Conservation (phyloP, 768 basidiomycete genomes). For the Auricularia auricula-judae region DNA sequence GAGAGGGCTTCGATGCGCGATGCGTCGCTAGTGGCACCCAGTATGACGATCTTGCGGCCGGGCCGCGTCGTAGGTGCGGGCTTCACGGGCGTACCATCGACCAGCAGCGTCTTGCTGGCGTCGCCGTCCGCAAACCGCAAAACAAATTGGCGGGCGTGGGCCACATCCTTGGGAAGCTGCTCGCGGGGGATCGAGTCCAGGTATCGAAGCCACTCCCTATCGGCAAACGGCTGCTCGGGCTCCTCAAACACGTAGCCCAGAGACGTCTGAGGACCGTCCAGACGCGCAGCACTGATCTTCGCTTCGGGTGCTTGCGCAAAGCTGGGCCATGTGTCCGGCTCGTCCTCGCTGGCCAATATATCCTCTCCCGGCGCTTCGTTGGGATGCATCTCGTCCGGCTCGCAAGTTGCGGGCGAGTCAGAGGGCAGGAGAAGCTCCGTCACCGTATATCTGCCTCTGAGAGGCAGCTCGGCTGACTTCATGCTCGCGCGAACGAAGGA, state of each 20-base stretch:
- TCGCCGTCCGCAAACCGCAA: background rate
- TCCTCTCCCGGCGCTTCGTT: constrained; percentile 57
- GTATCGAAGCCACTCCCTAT: constrained; percentile 8
- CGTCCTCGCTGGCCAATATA: constrained; percentile 36
- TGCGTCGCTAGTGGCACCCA: constrained; percentile 68
- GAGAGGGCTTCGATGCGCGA: constrained; percentile 46
- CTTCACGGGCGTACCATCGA: constrained; percentile 18
- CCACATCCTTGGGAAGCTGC: background rate
- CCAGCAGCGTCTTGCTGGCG: constrained; percentile 13
- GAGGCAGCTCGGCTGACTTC: constrained; percentile 51
- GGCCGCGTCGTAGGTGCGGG: constrained; percentile 29
- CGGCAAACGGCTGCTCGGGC: constrained; percentile 16
- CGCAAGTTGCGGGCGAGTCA: constrained; percentile 44
- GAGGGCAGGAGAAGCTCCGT: constrained; percentile 59
- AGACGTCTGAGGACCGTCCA: constrained; percentile 68
- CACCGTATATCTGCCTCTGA: constrained; percentile 54
- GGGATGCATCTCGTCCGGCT: constrained; percentile 35
- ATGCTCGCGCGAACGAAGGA: constrained; percentile 61
- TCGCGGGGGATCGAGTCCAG: constrained; percentile 7
- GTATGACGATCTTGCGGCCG: constrained; percentile 53
- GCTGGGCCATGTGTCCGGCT: constrained; percentile 50
- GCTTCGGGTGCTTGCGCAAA: constrained; percentile 36
- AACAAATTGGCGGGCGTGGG: background rate
- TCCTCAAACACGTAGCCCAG: constrained; percentile 74
- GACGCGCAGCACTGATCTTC: constrained; percentile 62